Evolutionary conservation across 2,329 filamentous ascomycete species (phyloP), one percentile per base, ranked within the genome.

Genomic region (Gremmenia infestans): DNA sequence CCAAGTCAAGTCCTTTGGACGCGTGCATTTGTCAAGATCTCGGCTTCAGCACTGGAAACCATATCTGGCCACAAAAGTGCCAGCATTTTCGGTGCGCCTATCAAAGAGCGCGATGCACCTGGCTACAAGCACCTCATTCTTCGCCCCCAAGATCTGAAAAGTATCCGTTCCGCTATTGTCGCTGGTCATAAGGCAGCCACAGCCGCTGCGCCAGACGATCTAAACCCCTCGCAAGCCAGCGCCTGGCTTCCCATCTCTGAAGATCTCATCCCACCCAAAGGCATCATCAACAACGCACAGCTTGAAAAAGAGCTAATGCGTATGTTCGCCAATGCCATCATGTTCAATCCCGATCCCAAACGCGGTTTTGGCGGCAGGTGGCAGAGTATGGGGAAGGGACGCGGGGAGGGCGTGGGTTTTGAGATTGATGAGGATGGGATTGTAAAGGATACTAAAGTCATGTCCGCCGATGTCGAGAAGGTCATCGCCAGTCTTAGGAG

Each of bases 281-380:
- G 86, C 19, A 96, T 97, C 65, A 89, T 97, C 72, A 97, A 97
- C 72, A 92, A 89, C 50, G 85, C 88, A 1, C 94, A 97, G 70
- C 79, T 97, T 15, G 93, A 97, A 72, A 90, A 91, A 63, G 93
- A 97, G 71, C 77, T 97, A 11, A 90, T 95, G 65, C 89, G 95
- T 65, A 97, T 97, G 89, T 96, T 97, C 71, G 91, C 91, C 63
- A 97, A 97, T 67, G 93, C 94, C 17, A 88, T 97, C 72, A 97
- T 99, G 94, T 99, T 96, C 77, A 97, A 97, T 65, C 86, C 89
- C 0, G 90, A 96, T 60, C 85, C 87, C 0, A 78, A 88, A 62
- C 82, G 86, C 25, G 87, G 88, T 0, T 88, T 91, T 61, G 62
- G 64, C 0, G 28, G 62, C 60, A 32, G 64, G 60, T 71, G 81